phyloP scores from a whole-genome alignment of 805 yeast genomes.

The Pichia gijzeniarum region DNA sequence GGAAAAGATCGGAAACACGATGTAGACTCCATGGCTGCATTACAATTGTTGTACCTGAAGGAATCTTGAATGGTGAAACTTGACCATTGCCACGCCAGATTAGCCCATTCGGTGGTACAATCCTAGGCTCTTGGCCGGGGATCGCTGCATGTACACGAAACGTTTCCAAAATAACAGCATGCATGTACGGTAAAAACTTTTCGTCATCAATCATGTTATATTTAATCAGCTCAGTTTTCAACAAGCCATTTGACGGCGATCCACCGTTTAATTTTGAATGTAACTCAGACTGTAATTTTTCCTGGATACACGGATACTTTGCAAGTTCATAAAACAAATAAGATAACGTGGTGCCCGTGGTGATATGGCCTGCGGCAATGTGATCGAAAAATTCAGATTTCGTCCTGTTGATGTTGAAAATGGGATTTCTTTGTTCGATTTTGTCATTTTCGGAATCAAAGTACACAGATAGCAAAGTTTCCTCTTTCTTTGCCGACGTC shows the following conservation, averaged over 20 bases:
- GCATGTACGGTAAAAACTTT: slow-evolving; percentile 41
- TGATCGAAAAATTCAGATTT: slow-evolving; percentile 55
- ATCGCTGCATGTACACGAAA: slow-evolving; percentile 61
- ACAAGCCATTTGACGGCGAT: slow-evolving; percentile 19
- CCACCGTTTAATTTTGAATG: slow-evolving; percentile 18
- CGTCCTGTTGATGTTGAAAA: slow-evolving; percentile 24
- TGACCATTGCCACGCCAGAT: slow-evolving; percentile 24
- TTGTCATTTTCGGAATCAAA: slow-evolving; percentile 8
- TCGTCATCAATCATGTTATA: slow-evolving; percentile 40
- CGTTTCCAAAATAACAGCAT: slow-evolving; percentile 57
- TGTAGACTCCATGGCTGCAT: slow-evolving; percentile 65
- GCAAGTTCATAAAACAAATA: slow-evolving; percentile 56
- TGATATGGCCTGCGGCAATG: slow-evolving; percentile 72
- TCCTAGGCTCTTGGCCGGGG: slow-evolving; percentile 68
- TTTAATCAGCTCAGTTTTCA: slow-evolving; percentile 21
- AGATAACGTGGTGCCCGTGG: slow-evolving; percentile 61
- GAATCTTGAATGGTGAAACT: slow-evolving; percentile 31
- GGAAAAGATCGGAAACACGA: slow-evolving; percentile 43
- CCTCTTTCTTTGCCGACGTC: slow-evolving; percentile 13
- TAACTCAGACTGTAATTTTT: slow-evolving; percentile 39
- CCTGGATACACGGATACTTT: slow-evolving; percentile 41
- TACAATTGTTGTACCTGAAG: slow-evolving; percentile 50
- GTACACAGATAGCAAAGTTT: slow-evolving; percentile 23
- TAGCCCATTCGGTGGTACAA: slow-evolving; percentile 33
- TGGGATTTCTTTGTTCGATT: slow-evolving; percentile 7